Evolutionary conservation across 2,329 filamentous ascomycete genomes (phyloP).

Genomic region (Berkeleyomyces rouxiae): DNA sequence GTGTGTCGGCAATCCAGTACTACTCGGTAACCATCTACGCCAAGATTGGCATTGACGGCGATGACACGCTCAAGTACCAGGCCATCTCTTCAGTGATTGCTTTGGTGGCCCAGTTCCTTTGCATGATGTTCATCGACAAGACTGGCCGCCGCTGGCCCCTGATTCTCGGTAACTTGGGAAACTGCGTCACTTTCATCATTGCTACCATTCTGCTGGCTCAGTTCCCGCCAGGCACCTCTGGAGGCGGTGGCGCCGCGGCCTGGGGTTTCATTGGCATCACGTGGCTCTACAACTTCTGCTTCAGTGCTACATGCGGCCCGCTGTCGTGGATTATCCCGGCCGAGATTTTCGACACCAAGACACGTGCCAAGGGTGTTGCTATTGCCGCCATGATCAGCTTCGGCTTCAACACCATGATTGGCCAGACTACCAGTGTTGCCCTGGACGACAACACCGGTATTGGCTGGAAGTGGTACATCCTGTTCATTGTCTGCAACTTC

Average conservation of each 20-base stretch:
- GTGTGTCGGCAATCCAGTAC: slow-evolving; percentile 59
- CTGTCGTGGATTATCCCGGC: slow-evolving; percentile 45
- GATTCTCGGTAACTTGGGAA: slow-evolving; percentile 55
- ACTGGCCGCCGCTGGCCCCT: slow-evolving; percentile 56
- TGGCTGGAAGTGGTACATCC: slow-evolving; percentile 31
- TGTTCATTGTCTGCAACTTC: slow-evolving; percentile 43
- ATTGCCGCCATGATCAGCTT: slow-evolving; percentile 58
- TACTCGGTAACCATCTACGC: slow-evolving; percentile 51
- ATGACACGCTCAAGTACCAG: slow-evolving; percentile 56
- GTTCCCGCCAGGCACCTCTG: slow-evolving; percentile 34
- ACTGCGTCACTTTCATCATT: slow-evolving; percentile 56
- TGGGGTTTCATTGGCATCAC: slow-evolving; percentile 62
- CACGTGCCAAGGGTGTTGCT: slow-evolving; percentile 56
- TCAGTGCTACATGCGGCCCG: slow-evolving; percentile 54
- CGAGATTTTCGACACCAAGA: slow-evolving; percentile 64
- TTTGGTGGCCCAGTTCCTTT: slow-evolving; percentile 49
- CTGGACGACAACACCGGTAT: slow-evolving; percentile 26
- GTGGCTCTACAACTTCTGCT: slow-evolving; percentile 68
- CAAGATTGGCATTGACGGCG: slow-evolving; percentile 49
- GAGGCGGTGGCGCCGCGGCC: slow-evolving; percentile 28
- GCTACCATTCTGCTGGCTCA: slow-evolving; percentile 34
- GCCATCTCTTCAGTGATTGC: slow-evolving; percentile 59
- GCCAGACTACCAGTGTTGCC: slow-evolving; percentile 41
- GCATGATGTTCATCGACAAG: slow-evolving; percentile 51
- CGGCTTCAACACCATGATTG: slow-evolving; percentile 64